Conservation (phyloP, 139 green algal species). For the Closterium sp. region DNA sequence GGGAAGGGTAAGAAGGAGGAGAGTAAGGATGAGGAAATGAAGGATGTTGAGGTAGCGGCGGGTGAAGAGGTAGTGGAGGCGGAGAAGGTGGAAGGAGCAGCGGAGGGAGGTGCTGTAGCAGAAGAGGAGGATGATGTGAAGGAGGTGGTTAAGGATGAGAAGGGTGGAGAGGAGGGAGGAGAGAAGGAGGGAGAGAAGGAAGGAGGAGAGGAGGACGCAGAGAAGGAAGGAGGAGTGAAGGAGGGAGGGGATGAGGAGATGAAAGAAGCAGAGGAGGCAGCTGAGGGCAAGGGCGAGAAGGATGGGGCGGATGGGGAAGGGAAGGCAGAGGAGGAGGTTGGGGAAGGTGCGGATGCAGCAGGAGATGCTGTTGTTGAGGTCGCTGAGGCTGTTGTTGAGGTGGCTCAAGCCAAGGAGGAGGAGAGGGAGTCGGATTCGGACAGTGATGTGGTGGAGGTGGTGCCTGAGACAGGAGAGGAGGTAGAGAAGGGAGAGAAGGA, state of each 20-base stretch:
- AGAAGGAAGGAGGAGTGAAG: background rate
- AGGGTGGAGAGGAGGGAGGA: background rate
- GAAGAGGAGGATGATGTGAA: background rate
- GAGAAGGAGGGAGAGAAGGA: background rate
- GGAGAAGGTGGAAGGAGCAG: slow-evolving; percentile 9
- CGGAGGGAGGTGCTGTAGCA: background rate
- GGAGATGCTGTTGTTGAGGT: background rate
- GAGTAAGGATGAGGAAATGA: background rate
- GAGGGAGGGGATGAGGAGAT: background rate
- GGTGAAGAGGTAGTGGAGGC: background rate
- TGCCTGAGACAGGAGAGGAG: background rate
- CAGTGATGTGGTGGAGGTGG: background rate
- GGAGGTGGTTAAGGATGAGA: background rate
- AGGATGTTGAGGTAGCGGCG: background rate
- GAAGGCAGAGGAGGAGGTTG: slow-evolving; percentile 8
- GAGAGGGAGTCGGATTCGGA: background rate
- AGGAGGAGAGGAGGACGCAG: background rate
- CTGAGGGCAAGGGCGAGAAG: background rate
- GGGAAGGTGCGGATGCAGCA: background rate
- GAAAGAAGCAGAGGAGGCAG: background rate
- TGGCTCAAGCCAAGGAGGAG: background rate
- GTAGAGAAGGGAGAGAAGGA: slow-evolving; percentile 12
- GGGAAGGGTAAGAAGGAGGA: background rate
- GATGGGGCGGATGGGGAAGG: background rate
- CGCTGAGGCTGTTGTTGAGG: background rate